Base-by-base conservation (phyloP, 1,284 basidiomycete species). In the Fistulina hepatica region DNA sequence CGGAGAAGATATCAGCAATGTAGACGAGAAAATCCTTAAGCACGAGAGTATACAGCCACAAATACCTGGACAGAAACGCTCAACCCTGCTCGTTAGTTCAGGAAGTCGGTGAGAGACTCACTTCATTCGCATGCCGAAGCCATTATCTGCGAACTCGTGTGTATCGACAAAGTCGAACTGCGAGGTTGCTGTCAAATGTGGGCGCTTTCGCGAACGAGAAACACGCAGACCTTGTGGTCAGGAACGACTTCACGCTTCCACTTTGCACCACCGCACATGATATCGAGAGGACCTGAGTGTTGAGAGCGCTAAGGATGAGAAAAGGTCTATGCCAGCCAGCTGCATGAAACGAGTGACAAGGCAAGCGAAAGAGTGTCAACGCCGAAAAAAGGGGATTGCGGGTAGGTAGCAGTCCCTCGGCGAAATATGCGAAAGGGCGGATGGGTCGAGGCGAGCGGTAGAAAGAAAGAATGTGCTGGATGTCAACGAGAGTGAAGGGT, bases 211-310 rank as follows among this genome's bases (percentile, higher is more conserved):
- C 12, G 28, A 25, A 30, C 34, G 28, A 41, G 31, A 17, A 30
- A 39, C 27, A 28, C 36, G 44, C 67, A 36, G 46, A 91, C 92
- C 74, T 97, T 98, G 65, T 97, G 94, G 65, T 97, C 94, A 41
- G 86, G 89, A 32, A 98, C 93, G 51, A 86, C 76, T 68, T 97
- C 94, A 56, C 94, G 76, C 68, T 98, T 97, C 93, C 92, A 97
- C 52, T 81, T 75, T 24, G 81, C 71, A 51, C 76, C 81, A 44
- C 70, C 66, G 48, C 88, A 91, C 88, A 61, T 65, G n/a, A n/a
- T n/a, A n/a, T n/a, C n/a, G n/a, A n/a, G n/a, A n/a, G n/a, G n/a
- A n/a, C n/a, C n/a, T n/a, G n/a, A n/a, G n/a, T n/a, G n/a, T n/a
- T n/a, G n/a, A n/a, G n/a, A n/a, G n/a, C n/a, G n/a, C n/a, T n/a